Conservation (phyloP, 352 stramenopile species). For the Phytophthora agathidicida region DNA sequence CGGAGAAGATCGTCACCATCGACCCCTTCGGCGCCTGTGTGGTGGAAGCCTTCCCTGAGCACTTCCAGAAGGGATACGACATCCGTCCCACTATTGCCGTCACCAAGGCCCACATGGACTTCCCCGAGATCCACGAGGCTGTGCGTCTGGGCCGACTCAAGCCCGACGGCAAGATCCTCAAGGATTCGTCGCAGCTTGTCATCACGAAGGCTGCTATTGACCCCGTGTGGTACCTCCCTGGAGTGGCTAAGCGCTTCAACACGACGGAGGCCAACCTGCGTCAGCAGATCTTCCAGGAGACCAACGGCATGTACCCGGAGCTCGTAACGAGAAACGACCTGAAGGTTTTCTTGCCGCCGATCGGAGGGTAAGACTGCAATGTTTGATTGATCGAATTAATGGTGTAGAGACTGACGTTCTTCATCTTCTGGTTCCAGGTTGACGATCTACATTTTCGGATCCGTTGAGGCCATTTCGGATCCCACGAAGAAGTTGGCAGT, state of each 20-base stretch:
- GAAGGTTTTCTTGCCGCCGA: constrained; percentile 98
- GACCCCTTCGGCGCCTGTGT: constrained; percentile 84
- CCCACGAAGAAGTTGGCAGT: constrained; percentile 97
- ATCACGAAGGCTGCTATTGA: constrained; percentile 99
- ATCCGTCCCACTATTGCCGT: constrained; percentile 98
- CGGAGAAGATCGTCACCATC: constrained; percentile 93
- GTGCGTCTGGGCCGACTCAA: constrained; percentile 93
- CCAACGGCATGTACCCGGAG: constrained; percentile 99
- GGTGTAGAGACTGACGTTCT: constrained; percentile 6
- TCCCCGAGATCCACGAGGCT: constrained; percentile 98
- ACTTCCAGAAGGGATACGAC: constrained; percentile 98
- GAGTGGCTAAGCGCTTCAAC: constrained; percentile 98
- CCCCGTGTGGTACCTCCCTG: constrained; percentile 99
- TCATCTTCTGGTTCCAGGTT: constrained; percentile 41
- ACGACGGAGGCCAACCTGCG: constrained; percentile 95
- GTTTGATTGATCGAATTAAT: not conserved
- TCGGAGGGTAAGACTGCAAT: constrained; percentile 87
- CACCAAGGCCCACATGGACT: constrained; percentile 97
- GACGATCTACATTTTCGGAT: constrained; percentile 99
- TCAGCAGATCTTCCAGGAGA: constrained; percentile 99
- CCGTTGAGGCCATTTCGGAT: constrained; percentile 96
- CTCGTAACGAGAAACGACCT: constrained; percentile 98
- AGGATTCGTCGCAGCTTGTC: constrained; percentile 89
- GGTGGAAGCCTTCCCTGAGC: constrained; percentile 90
- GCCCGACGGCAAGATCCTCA: constrained; percentile 97